A percentile compares a stretch with the other conserved stretches of the same genome.
phyloP scores from a whole-genome alignment of 257 asterid genomes.

The Salvia miltiorrhiza region DNA sequence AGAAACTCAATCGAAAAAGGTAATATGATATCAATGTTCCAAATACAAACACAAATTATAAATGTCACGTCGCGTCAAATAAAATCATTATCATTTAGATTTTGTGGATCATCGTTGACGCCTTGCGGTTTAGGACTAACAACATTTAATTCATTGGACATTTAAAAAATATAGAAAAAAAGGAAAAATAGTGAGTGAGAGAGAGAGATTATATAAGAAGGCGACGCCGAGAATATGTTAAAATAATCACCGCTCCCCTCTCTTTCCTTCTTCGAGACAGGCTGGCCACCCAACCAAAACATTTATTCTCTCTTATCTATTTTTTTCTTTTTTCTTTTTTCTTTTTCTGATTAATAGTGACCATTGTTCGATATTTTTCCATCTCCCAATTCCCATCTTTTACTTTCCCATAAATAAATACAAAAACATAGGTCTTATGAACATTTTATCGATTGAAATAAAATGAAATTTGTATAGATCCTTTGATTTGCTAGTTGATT shows the following conservation, averaged over 20 bases:
- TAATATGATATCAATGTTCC: not conserved
- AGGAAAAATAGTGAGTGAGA: not conserved
- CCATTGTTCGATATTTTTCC: not conserved
- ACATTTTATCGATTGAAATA: not conserved
- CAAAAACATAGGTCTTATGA: not conserved
- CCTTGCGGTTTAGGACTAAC: not conserved
- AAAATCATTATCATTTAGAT: not conserved
- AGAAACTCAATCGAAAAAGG: not conserved
- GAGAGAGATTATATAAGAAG: not conserved
- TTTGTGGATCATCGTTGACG: not conserved
- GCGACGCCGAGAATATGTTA: constrained; percentile 10
- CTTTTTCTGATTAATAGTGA: not conserved
- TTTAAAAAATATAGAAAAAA: not conserved
- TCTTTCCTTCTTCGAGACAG: constrained; percentile 8
- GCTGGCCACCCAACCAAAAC: constrained; percentile 21
- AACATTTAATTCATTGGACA: not conserved
- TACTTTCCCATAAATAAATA: not conserved
- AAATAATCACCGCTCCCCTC: constrained; percentile 24
- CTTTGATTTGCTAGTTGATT: not conserved
- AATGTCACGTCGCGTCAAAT: not conserved
- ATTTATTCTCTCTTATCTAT: not conserved
- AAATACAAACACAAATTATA: not conserved
- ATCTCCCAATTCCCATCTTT: not conserved
- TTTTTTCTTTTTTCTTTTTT: not conserved
- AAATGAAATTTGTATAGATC: not conserved